Percentiles rank a stretch among this genome's conserved stretches.
Evolutionary conservation across 2,329 filamentous ascomycete genomes (phyloP).

Genomic region (Hypocreales sp.): DNA sequence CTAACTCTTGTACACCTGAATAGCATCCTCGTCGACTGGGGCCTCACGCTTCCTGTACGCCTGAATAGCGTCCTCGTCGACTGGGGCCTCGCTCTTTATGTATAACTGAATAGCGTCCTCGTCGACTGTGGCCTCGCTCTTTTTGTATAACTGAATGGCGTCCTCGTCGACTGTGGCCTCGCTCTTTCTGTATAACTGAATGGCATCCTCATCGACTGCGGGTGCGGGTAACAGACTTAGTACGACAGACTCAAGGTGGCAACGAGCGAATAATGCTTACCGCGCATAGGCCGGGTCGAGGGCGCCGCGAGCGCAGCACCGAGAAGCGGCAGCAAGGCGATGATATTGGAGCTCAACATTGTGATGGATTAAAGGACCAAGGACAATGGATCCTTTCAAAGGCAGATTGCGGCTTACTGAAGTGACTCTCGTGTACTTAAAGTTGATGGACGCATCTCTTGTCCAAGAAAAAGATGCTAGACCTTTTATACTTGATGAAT

Average conservation of each 20-base stretch:
- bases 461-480: too few species aligned
- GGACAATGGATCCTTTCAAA: background rate
- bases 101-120: background rate
- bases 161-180: background rate
- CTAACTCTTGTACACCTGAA: too few species aligned
- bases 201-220: background rate
- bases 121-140: background rate
- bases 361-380: too few species aligned
- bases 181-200: background rate
- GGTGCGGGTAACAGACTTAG: too few species aligned
- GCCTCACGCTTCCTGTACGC: too few species aligned
- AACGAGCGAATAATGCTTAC: background rate
- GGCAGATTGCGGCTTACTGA: background rate
- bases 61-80: too few species aligned
- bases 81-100: background rate
- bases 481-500: too few species aligned
- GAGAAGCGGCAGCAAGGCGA: background rate
- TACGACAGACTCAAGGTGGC: too few species aligned
- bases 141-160: background rate
- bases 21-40: too few species aligned
- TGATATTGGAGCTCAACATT: background rate
- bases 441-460: background rate
- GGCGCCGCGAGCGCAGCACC: background rate
- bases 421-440: background rate
- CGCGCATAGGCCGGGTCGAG: background rate